Conservation (phyloP, 2,329 filamentous ascomycete species). For the Chaetomium sp. region DNA sequence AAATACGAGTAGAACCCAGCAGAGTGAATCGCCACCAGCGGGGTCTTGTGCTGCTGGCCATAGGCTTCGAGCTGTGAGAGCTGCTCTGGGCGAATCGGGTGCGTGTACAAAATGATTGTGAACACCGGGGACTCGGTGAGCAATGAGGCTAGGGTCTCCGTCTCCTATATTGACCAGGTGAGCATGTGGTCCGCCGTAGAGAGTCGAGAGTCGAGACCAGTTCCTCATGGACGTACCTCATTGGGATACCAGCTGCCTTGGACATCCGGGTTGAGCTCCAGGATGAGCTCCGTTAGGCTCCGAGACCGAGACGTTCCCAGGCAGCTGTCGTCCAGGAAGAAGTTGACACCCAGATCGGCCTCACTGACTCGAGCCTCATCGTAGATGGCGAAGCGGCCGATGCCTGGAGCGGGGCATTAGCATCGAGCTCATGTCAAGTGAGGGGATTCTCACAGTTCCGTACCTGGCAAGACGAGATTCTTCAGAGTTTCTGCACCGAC, state of each 20-base stretch:
- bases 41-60: conserved; percentile 61
- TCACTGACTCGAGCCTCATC: conserved; percentile 78
- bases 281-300: conserved; percentile 73
- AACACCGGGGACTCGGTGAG: conserved; percentile 48
- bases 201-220: not conserved
- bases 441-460: not conserved
- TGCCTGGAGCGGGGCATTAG: conserved; percentile 54
- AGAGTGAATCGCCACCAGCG: conserved; percentile 82
- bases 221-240: conserved; percentile 43
- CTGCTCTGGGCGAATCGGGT: conserved; percentile 51
- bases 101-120: conserved; percentile 58
- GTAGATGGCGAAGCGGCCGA: conserved; percentile 88
- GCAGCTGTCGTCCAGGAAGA: conserved; percentile 83
- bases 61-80: conserved; percentile 52
- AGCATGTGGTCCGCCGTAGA: conserved; percentile 14
- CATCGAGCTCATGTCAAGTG: not conserved
- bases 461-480: conserved; percentile 90
- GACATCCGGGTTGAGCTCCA: conserved; percentile 92
- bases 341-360: conserved; percentile 89
- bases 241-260: conserved; percentile 69
- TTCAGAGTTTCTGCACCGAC: conserved; percentile 91
- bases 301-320: conserved; percentile 78
- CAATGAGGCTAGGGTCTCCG: conserved; percentile 45
- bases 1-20: conserved; percentile 91
- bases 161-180: conserved; percentile 34